A percentile compares a stretch with the other conserved stretches of the same genome.
Conservation (phyloP, 495 filamentous ascomycete species). For the Cenococcum geophilum region DNA sequence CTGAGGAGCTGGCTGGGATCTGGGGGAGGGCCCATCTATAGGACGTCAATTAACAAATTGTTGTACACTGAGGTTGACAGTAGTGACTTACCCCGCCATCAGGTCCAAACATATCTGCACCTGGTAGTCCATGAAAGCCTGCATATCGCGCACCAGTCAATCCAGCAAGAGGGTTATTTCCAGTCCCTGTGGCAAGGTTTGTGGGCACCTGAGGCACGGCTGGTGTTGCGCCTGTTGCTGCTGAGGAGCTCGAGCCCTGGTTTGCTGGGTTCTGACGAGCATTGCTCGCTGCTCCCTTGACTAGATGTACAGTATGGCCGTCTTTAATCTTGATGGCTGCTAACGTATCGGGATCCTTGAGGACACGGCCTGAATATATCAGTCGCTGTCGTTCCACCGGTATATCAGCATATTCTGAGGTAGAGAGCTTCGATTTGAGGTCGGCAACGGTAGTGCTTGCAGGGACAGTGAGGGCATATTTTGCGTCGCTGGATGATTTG, state of each 20-base stretch:
- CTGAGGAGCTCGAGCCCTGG: constrained; percentile 44
- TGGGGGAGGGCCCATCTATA: constrained; percentile 84
- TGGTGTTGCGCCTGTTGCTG: constrained; percentile 47
- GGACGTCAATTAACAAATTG: constrained; percentile 32
- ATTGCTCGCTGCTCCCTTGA: constrained; percentile 92
- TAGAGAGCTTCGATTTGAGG: constrained; percentile 81
- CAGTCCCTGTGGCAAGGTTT: constrained; percentile 87
- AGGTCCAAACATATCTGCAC: constrained; percentile 84
- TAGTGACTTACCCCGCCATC: constrained; percentile 81
- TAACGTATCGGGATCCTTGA: constrained; percentile 87
- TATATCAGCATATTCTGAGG: constrained; percentile 72
- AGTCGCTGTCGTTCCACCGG: constrained; percentile 82
- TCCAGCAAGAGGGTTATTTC: constrained; percentile 78
- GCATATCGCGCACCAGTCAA: constrained; percentile 93
- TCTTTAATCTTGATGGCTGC: constrained; percentile 88
- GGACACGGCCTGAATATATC: constrained; percentile 93
- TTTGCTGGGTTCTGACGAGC: constrained; percentile 56
- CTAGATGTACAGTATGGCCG: constrained; percentile 92
- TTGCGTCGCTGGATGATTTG: constrained; percentile 81
- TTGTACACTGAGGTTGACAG: constrained; percentile 1
- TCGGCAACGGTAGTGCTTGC: constrained; percentile 72
- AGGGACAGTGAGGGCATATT: constrained; percentile 72
- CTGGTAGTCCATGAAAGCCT: constrained; percentile 82
- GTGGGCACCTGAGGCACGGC: constrained; percentile 62
- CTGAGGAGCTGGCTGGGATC: constrained; percentile 69